Conservation (phyloP, 495 filamentous ascomycete species). For the Viridothelium virens region DNA sequence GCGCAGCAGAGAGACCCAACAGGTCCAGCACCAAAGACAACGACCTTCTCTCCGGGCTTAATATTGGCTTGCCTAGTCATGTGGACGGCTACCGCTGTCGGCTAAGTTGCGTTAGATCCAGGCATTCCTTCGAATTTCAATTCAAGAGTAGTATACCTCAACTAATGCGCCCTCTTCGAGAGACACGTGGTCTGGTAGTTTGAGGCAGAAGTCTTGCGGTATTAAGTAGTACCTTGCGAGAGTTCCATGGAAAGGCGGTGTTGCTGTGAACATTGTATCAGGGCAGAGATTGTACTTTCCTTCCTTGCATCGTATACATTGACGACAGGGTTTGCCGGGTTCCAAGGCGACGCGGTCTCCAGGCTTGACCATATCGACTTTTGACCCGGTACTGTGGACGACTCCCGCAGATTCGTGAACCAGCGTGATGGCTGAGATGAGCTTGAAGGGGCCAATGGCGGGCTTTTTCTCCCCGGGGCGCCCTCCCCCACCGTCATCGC, state of each 20-base stretch:
- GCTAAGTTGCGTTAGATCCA: too few species aligned
- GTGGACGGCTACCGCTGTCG: slow-evolving; percentile 21
- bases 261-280: slow-evolving; percentile 25
- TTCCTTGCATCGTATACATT: slow-evolving; percentile 21
- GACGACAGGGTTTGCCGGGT: slow-evolving; percentile 28
- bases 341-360: slow-evolving; percentile 27
- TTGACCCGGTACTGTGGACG: slow-evolving; percentile 19
- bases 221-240: slow-evolving; percentile 20
- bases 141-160: too few species aligned
- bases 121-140: too few species aligned
- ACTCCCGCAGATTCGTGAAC: slow-evolving; percentile 27
- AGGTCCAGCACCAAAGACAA: slow-evolving; percentile 25
- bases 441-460: too few species aligned
- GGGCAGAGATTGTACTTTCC: slow-evolving; percentile 28
- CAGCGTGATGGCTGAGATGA: too few species aligned
- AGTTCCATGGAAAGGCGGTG: slow-evolving; percentile 25
- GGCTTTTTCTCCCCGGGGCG: too few species aligned
- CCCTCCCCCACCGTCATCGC: too few species aligned
- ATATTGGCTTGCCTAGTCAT: slow-evolving; percentile 16
- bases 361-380: slow-evolving; percentile 20
- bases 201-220: slow-evolving; percentile 20
- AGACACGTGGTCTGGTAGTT: slow-evolving; percentile 18
- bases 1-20: slow-evolving; percentile 21
- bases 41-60: slow-evolving; percentile 11
- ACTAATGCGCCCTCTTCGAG: slow-evolving; percentile 22